Percentiles rank a stretch among this genome's conserved stretches.
Conservation (phyloP, 2,329 filamentous ascomycete species). For the Calonectria henricotiae region DNA sequence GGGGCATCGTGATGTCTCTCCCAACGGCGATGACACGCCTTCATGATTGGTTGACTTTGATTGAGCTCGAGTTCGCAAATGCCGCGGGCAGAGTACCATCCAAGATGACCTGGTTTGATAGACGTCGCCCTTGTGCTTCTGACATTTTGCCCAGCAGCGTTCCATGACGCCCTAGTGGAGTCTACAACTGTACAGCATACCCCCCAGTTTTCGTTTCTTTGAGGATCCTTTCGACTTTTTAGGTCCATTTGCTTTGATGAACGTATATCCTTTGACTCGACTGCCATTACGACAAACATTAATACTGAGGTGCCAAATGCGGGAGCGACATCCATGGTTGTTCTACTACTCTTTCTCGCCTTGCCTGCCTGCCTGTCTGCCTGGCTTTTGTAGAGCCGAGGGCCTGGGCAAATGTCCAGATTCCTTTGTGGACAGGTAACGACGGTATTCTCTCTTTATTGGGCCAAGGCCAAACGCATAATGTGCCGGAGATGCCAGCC, state of each 20-base stretch:
- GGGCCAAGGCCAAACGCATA: constrained; percentile 38
- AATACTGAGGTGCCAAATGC: constrained; percentile 47
- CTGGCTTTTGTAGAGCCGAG: constrained; percentile 44
- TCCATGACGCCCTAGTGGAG: constrained; percentile 53
- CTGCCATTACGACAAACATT: constrained; percentile 46
- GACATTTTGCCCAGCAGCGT: constrained; percentile 47
- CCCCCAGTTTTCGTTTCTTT: constrained; percentile 46
- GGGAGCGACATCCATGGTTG: constrained; percentile 47
- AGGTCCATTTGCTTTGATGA: constrained; percentile 52
- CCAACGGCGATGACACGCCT: constrained; percentile 42
- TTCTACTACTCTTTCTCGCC: constrained; percentile 39
- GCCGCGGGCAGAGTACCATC: constrained; percentile 48
- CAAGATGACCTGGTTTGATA: constrained; percentile 58
- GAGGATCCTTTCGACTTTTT: constrained; percentile 48
- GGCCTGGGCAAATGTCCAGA: constrained; percentile 44
- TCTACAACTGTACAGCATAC: constrained; percentile 56
- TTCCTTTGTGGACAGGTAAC: constrained; percentile 36
- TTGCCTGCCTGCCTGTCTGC: constrained; percentile 35
- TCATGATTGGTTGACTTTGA: constrained; percentile 58
- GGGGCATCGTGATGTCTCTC: constrained; percentile 58
- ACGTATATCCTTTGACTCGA: constrained; percentile 52
- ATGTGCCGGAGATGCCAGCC: constrained; percentile 41
- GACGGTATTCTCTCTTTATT: constrained; percentile 32
- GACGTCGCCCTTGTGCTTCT: constrained; percentile 52
- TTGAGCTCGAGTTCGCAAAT: constrained; percentile 50